Conservation (phyloP, 495 filamentous ascomycete species). For the Eremomyces bilateralis region DNA sequence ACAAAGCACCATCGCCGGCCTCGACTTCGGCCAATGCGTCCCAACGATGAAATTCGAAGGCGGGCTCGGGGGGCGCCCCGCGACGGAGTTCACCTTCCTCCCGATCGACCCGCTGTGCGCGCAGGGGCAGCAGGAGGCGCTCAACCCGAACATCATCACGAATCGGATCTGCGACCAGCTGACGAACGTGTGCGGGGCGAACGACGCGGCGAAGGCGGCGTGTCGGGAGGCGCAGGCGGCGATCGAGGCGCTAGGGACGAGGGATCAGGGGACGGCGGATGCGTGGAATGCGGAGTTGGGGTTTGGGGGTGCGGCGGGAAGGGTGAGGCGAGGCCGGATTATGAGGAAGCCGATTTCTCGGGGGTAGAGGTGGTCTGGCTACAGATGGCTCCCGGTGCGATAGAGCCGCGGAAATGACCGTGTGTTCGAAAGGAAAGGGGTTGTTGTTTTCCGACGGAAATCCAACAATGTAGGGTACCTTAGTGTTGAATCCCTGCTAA, state of each 20-base stretch:
- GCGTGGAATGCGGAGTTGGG: constrained; percentile 18
- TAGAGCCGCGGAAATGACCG: too few relatives aligned
- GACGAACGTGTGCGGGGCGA: constrained; percentile 23
- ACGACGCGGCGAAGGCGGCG: constrained; percentile 21
- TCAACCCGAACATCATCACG: constrained; percentile 43
- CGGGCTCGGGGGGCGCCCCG: constrained; percentile 24
- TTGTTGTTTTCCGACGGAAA: too few relatives aligned
- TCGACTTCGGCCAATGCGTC: constrained; percentile 30
- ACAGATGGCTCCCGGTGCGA: too few relatives aligned
- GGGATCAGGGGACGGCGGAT: constrained; percentile 19
- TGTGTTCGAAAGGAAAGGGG: too few relatives aligned
- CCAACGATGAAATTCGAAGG: constrained; percentile 32
- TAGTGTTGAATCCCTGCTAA: too few relatives aligned
- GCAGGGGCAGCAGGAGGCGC: constrained; percentile 28
- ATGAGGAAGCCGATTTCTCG: too few relatives aligned
- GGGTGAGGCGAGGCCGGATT: too few relatives aligned
- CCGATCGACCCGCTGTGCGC: constrained; percentile 25
- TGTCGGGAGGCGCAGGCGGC: constrained; percentile 19
- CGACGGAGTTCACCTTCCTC: constrained; percentile 32
- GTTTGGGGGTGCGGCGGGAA: constrained; percentile 3
- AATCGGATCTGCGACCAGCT: constrained; percentile 36
- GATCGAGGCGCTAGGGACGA: constrained; percentile 12
- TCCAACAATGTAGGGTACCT: too few relatives aligned
- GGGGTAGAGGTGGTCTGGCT: too few relatives aligned
- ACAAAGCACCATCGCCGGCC: constrained; percentile 12